phyloP scores from a whole-genome alignment of 1,139 yeast genomes.

The Yamadazyma conglobata region DNA sequence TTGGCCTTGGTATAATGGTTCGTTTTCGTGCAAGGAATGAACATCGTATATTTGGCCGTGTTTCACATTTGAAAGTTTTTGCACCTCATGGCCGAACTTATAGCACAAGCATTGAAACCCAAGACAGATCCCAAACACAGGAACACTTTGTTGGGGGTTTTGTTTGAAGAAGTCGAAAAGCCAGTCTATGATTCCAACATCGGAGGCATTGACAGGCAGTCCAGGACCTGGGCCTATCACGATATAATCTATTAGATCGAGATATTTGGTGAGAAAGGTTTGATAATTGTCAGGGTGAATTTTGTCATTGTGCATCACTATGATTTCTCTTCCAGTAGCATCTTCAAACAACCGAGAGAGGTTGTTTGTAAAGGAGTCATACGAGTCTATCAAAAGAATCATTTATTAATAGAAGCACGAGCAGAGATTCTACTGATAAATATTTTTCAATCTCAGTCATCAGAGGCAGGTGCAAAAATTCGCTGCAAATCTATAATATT shows the following conservation, averaged over 20 bases:
- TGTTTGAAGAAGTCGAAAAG: conserved; percentile 33
- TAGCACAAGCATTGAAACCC: conserved; percentile 86
- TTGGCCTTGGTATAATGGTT: conserved; percentile 34
- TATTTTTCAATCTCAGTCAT: too few species aligned
- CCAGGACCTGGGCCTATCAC: conserved; percentile 99
- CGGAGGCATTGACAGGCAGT: conserved; percentile 60
- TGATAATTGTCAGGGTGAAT: conserved; percentile 35
- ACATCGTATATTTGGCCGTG: conserved; percentile 83
- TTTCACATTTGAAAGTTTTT: conserved; percentile 53
- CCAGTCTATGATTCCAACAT: conserved; percentile 73
- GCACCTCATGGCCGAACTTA: conserved; percentile 58
- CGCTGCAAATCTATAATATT: too few species aligned
- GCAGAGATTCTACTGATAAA: too few species aligned
- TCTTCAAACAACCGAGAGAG: conserved; percentile 60
- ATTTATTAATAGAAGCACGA: too few species aligned
- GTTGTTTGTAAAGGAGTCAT: conserved; percentile 91
- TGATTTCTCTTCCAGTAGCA: conserved; percentile 53
- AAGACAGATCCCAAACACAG: conserved; percentile 86
- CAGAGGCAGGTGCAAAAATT: too few species aligned
- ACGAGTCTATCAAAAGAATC: conserved; percentile 83
- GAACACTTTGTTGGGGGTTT: conserved; percentile 33
- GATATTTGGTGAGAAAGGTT: conserved; percentile 32
- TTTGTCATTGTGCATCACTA: conserved; percentile 75
- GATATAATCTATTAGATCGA: conserved; percentile 64
- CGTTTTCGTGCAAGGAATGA: conserved; percentile 22